phyloP scores from a whole-genome alignment of 1,284 basidiomycete species.

The Trametes sp. region DNA sequence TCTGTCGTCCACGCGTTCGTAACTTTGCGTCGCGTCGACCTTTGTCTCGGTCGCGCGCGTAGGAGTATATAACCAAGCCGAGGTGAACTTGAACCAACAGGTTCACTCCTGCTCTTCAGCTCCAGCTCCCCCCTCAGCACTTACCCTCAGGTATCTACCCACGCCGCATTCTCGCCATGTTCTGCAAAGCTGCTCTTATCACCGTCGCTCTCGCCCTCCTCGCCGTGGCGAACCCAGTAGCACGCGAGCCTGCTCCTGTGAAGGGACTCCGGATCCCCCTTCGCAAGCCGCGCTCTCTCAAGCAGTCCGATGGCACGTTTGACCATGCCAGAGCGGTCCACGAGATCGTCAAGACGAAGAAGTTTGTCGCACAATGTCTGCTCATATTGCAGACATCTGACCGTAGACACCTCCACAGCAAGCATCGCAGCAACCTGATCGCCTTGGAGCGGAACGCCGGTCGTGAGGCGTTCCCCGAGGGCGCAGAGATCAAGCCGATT shows the following conservation, averaged over 20 bases:
- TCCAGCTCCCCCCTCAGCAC: neutral
- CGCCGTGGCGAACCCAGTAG: slow-evolving; percentile 31
- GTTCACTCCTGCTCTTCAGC: slow-evolving; percentile 12
- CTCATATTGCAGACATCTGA: too few species aligned
- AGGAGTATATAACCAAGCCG: neutral
- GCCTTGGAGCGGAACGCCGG: slow-evolving; percentile 36
- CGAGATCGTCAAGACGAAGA: slow-evolving; percentile 31
- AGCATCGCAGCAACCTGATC: slow-evolving; percentile 33
- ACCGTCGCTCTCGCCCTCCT: slow-evolving; percentile 33
- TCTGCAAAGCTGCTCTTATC: slow-evolving; percentile 35
- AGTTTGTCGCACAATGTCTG: too few species aligned
- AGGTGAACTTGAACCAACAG: slow-evolving; percentile 4
- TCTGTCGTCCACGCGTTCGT: neutral
- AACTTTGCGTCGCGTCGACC: neutral
- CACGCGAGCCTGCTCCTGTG: slow-evolving; percentile 5
- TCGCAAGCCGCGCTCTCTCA: slow-evolving; percentile 33
- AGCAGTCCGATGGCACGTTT: slow-evolving; percentile 36
- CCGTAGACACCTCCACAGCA: slow-evolving; percentile 20
- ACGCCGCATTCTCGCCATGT: slow-evolving; percentile 23
- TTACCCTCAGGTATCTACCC: neutral
- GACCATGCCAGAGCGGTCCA: slow-evolving; percentile 28
- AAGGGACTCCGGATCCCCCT: slow-evolving; percentile 31
- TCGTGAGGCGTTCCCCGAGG: slow-evolving; percentile 17
- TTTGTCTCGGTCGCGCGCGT: neutral
- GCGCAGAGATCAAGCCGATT: slow-evolving; percentile 20